These are phyloP conservation scores for Penicillium argentinense DNA, from an alignment of 495 filamentous ascomycete genomes.

Conservation along the genomic window DNA sequence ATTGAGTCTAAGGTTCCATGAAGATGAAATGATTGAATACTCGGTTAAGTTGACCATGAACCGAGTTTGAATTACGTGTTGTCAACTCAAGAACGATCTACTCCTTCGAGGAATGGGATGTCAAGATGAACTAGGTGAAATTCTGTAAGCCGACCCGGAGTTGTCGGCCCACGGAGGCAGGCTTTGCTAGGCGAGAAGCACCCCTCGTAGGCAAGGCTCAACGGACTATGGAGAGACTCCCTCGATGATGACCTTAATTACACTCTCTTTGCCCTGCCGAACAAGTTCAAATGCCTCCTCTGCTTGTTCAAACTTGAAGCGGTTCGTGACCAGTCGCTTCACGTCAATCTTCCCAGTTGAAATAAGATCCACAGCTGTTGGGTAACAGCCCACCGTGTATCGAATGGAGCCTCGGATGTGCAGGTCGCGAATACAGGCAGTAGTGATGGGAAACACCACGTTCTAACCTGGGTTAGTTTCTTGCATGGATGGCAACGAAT, in stretches of 20 bases:
- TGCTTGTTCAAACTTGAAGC: conserved; percentile 70
- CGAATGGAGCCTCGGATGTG: conserved; percentile 80
- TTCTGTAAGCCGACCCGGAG: too few species aligned
- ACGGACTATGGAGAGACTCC: conserved; percentile 37
- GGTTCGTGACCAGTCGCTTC: conserved; percentile 67
- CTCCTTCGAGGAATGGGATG: too few species aligned
- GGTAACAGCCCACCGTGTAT: conserved; percentile 77
- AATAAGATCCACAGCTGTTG: conserved; percentile 72
- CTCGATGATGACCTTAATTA: conserved; percentile 82
- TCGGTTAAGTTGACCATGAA: too few species aligned
- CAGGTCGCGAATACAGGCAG: conserved; percentile 79
- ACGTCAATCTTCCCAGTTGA: conserved; percentile 65
- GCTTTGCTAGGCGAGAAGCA: too few species aligned
- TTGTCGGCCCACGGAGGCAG: too few species aligned
- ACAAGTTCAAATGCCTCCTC: conserved; percentile 78
- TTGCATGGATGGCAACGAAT: not conserved
- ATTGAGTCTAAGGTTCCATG: too few species aligned
- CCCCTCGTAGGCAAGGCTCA: not conserved
- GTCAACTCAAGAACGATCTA: too few species aligned
- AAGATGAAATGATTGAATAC: too few species aligned
- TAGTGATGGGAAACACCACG: conserved; percentile 80
- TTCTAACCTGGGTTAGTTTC: conserved; percentile 37
- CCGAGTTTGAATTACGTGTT: too few species aligned
- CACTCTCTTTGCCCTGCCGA: conserved; percentile 70
- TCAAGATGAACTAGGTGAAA: too few species aligned